Evolutionary conservation across 495 filamentous ascomycete genomes (phyloP), one percentile per base, ranked within the genome.

Genomic region (Geopyxis carbonaria): DNA sequence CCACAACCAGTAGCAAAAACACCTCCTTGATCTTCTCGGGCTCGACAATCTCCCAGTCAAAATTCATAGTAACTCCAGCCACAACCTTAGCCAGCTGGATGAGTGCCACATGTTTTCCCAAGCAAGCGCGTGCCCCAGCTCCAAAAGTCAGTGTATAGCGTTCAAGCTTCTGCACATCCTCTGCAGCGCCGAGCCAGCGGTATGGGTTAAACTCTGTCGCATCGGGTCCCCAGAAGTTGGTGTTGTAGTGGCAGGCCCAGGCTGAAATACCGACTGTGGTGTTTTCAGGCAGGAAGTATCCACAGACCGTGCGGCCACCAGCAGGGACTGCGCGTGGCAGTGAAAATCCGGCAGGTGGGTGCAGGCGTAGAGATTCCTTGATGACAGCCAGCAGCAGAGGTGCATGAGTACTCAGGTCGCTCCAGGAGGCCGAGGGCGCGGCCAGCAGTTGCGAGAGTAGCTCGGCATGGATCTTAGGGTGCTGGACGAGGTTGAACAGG

Each of bases 81-180:
- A 46, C 34, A 16, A 45, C 40, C 32, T 53, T 53, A 22, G 48
- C 43, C 11, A 53, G n/a, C 5, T 53, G 43, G 11, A 53, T 22
- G 27, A 53, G 19, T 11, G 50, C 50, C 4, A 53, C 48, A 32
- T 53, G 34, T 33, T 53, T 53, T 14, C 34, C 36, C 38, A 80
- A 75, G 54, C 77, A 82, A 2, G 70, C 67, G 22, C 77, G 57
- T 5, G 62, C 60, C 14, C 77, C 77, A 1, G 68, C 72, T 9
- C 77, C 75, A 59, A 78, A 83, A 20, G 28, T 10, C 13, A 39
- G 30, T 15, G 30, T 27, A n/a, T 39, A 39, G n/a, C 23, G n/a
- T 8, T 39, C 36, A 22, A 39, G 28, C n/a, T 27, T 39, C n/a
- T 16, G 15, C 8, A 25, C 36, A 8, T 39, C 36, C 4, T 73